These are phyloP conservation scores for Yamadazyma pseudoaaseri DNA, from an alignment of 1,139 yeast species.

Conservation along the genomic window DNA sequence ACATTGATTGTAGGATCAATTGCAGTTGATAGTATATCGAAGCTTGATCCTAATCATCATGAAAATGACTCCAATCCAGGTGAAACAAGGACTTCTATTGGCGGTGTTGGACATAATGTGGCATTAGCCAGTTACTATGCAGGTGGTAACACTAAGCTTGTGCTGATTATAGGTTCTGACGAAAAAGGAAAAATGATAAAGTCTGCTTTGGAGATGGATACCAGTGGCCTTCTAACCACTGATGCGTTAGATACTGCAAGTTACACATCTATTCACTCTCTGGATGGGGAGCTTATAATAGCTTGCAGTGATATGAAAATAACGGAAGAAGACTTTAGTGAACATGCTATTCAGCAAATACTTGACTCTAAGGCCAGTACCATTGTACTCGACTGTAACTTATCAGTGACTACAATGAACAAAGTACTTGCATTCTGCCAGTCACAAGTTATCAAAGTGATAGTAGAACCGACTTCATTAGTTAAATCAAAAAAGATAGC, in stretches of 20 bases:
- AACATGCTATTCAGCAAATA: constrained; percentile 39
- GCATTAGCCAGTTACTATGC: constrained; percentile 50
- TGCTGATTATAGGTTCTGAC: constrained; percentile 64
- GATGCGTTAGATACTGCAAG: constrained; percentile 53
- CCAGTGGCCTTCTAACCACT: constrained; percentile 36
- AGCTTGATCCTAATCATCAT: constrained; percentile 26
- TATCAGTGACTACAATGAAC: constrained; percentile 43
- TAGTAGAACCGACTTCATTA: constrained; percentile 77
- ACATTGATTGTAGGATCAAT: constrained; percentile 68
- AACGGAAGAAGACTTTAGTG: constrained; percentile 48
- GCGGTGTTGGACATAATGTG: constrained; percentile 85
- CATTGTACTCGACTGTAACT: constrained; percentile 69
- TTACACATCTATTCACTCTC: constrained; percentile 67
- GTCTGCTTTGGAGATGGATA: constrained; percentile 32
- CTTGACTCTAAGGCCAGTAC: constrained; percentile 32
- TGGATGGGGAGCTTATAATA: constrained; percentile 59
- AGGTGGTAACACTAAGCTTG: constrained; percentile 36
- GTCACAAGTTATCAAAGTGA: constrained; percentile 25
- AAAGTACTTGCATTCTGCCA: constrained; percentile 29
- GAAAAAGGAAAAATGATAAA: constrained; percentile 47
- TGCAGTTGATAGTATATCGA: constrained; percentile 70
- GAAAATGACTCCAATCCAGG: constrained; percentile 78
- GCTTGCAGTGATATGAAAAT: constrained; percentile 88
- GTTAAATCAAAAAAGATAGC: constrained; percentile 52
- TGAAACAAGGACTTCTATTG: constrained; percentile 51